Conservation (phyloP, 495 filamentous ascomycete genomes). For the Penicillium paxilli region DNA sequence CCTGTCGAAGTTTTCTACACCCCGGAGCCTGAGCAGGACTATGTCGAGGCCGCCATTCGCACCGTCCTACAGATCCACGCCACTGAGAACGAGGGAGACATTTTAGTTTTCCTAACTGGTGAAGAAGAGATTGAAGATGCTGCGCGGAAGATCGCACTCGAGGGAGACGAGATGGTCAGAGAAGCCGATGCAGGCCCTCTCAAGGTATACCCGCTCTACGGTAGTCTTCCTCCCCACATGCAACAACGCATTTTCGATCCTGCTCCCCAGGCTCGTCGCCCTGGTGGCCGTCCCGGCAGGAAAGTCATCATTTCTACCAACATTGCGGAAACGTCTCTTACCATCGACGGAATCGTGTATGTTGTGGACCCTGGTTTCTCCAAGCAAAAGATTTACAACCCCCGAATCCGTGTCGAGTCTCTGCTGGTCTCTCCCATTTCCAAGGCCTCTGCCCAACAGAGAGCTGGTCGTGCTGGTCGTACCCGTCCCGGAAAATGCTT, state of each 20-base stretch:
- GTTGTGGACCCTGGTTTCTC: constrained; percentile 98
- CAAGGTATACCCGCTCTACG: constrained; percentile 90
- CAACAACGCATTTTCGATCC: constrained; percentile 95
- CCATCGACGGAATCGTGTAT: constrained; percentile 98
- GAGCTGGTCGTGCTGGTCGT: constrained; percentile 98
- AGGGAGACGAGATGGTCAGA: constrained; percentile 85
- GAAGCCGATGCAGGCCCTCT: constrained; percentile 90
- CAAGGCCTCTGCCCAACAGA: constrained; percentile 96
- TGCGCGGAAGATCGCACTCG: constrained; percentile 82
- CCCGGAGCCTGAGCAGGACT: constrained; percentile 92
- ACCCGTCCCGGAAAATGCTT: constrained; percentile 97
- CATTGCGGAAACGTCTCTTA: constrained; percentile 96
- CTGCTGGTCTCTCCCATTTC: constrained; percentile 94
- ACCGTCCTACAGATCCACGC: constrained; percentile 97
- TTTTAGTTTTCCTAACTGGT: constrained; percentile 93
- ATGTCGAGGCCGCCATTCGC: constrained; percentile 90
- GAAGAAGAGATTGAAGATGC: constrained; percentile 99
- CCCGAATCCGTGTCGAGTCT: constrained; percentile 93
- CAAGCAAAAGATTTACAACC: constrained; percentile 99
- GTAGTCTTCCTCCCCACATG: constrained; percentile 84
- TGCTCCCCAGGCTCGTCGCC: constrained; percentile 68
- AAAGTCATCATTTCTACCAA: constrained; percentile 97
- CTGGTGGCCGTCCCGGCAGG: constrained; percentile 82
- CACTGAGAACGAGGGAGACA: constrained; percentile 88
- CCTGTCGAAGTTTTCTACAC: constrained; percentile 99